Evolutionary conservation across 2,329 filamentous ascomycete genomes (phyloP), one percentile per base, ranked within the genome.

Genomic region (Phoma sp.): DNA sequence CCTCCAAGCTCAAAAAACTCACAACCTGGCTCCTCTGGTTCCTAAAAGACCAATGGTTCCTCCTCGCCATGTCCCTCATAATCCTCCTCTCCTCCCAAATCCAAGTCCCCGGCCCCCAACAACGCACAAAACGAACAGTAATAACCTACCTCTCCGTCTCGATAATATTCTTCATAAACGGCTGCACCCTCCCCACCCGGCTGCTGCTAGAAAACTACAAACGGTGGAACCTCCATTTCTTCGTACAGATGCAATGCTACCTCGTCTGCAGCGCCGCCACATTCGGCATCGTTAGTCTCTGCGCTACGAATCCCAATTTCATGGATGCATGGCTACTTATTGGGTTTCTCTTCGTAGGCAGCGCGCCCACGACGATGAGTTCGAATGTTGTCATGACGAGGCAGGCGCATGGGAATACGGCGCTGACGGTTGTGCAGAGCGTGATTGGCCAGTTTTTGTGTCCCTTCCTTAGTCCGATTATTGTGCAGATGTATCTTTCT

Each of bases 321-420:
- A 86, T 90, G 66, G 85, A 89, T 48, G 78, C 83, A 0, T 84
- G 85, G 52, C 79, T 91, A 33, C 75, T 91, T 25, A 82, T 89
- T 3, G 88, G 89, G 9, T 84, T 90, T 69, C 80, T 90, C 3
- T 83, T 88, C 32, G 80, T 86, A 1, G 82, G 85, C n/a, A 88
- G 84, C 65, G 83, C 89, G 4, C 87, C 88, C 1, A 91, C 88
- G 0, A 91, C 88, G 0, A 88, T 91, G 64, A 83, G 86, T 7
- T 89, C 85, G 38, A 91, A 91, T 68, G 86, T 90, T 7, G 86
- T 91, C 33, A 90, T 91, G 87, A 91, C 88, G 5, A 78, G 87
- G 21, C 80, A 84, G 32, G 84, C 88, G 0, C 84, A 87, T 30
- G 88, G 88, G 5, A 89, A 91, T 36, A 61, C 69, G 0, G 73